These are phyloP conservation scores for Setomelanomma holmii DNA, from an alignment of 2,329 filamentous ascomycete genomes.

Conservation along the genomic window DNA sequence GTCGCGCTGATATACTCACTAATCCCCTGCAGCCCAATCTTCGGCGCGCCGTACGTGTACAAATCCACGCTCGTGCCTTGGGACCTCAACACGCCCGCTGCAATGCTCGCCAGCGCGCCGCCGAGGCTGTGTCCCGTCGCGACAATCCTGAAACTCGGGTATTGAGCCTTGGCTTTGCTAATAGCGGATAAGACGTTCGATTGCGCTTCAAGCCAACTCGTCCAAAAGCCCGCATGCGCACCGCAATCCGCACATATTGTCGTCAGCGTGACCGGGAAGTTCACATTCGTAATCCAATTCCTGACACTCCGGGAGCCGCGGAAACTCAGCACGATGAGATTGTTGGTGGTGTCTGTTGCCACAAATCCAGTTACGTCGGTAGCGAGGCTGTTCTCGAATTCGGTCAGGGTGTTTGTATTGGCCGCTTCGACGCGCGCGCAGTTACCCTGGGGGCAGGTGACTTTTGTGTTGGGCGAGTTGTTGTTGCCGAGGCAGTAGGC, in stretches of 20 bases:
- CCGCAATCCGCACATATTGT: constrained; percentile 57
- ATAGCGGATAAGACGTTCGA: constrained; percentile 54
- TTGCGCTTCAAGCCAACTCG: constrained; percentile 65
- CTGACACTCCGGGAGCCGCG: constrained; percentile 65
- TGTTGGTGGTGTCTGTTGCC: constrained; percentile 54
- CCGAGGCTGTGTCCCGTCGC: constrained; percentile 75
- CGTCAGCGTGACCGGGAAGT: constrained; percentile 52
- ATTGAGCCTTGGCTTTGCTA: constrained; percentile 49
- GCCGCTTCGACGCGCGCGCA: constrained; percentile 58
- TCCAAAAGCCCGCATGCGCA: constrained; percentile 65
- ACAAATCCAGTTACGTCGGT: constrained; percentile 58
- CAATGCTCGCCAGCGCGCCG: constrained; percentile 68
- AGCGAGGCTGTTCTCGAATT: constrained; percentile 54
- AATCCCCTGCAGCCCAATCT: constrained; percentile 66
- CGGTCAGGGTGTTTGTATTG: constrained; percentile 54
- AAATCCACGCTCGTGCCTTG: constrained; percentile 60
- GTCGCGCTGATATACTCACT: constrained; percentile 63
- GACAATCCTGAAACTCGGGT: constrained; percentile 63
- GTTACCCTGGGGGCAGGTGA: constrained; percentile 55
- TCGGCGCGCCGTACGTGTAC: constrained; percentile 73
- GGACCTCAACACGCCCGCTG: constrained; percentile 62
- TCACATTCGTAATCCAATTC: constrained; percentile 67
- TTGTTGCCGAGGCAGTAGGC: constrained; percentile 61
- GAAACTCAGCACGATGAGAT: constrained; percentile 66
- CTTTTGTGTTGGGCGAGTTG: constrained; percentile 51